Conservation (phyloP, 2,329 filamentous ascomycete species). For the Nothophoma quercina region DNA sequence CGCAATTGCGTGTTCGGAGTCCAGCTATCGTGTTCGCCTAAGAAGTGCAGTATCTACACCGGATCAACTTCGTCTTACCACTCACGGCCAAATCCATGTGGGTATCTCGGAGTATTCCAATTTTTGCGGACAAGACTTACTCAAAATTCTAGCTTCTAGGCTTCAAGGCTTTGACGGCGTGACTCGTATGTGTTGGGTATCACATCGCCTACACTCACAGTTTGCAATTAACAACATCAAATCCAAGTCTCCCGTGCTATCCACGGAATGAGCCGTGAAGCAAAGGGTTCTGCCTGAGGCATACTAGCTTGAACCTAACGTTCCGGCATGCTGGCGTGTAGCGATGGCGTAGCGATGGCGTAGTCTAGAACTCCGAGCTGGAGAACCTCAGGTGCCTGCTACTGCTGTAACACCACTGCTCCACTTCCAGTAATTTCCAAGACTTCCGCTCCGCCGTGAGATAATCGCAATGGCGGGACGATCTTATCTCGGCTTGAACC, state of each 20-base stretch:
- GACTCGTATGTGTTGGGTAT: not conserved
- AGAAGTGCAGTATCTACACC: too few relatives aligned
- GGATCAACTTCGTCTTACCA: not conserved
- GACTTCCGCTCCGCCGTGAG: constrained; percentile 27
- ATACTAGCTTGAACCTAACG: not conserved
- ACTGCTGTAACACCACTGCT: constrained; percentile 14
- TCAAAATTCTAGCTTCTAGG: not conserved
- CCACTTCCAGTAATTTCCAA: constrained; percentile 15
- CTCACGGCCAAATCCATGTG: not conserved
- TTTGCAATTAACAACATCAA: not conserved
- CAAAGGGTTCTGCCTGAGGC: not conserved
- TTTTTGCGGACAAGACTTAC: not conserved
- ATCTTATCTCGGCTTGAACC: constrained; percentile 16
- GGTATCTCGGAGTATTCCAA: not conserved
- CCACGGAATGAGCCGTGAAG: not conserved
- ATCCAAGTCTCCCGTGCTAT: not conserved
- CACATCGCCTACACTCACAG: not conserved
- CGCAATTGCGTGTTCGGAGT: not conserved
- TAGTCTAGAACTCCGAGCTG: constrained; percentile 7
- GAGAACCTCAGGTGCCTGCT: constrained; percentile 5
- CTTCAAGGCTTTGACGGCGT: not conserved
- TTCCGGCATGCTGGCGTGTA: not conserved
- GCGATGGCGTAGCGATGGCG: constrained; percentile 1
- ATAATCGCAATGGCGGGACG: constrained; percentile 14
- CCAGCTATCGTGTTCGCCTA: not conserved